Evolutionary conservation across 768 basidiomycete species (phyloP), one percentile per base, ranked within the genome.

Genomic region (Leccinum incarnatum): DNA sequence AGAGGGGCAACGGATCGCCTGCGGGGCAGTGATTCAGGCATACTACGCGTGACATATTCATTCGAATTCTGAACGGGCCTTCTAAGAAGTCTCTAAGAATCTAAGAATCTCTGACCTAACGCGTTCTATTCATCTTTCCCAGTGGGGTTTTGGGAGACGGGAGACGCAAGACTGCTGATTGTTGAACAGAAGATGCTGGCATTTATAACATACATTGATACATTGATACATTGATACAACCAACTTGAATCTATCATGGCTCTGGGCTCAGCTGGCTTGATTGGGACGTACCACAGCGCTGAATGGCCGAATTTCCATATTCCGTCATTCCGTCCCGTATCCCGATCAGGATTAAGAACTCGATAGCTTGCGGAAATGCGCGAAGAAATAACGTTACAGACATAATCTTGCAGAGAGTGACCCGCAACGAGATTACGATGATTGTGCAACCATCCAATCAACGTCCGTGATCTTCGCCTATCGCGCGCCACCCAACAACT

Each of bases 121-220:
- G 32, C 17, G 12, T 45, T 55, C 54, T 52, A 47, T 10, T 57
- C 51, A 25, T 49, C 65, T 37, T 70, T 57, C 17, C 72, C 70
- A 30, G 68, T 69, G 61, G 50, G 29, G 30, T 76, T 76, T 56
- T 53, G 74, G 65, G 42, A 45, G n/a, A 19, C 42, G 42, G 42
- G 42, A 42, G 42, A 45, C 19, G 42, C 47, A 48, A 48, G 23
- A 48, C 14, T 21, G 8, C 15, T 37, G 19, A 47, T 47, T 25
- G 23, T 25, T 25, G 12, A 19, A 11, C 4, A 45, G 19, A 45
- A 45, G 42, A 45, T 45, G n/a, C 40, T 10, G 42, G n/a, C 42
- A 45, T 19, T 19, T 45, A 19, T 11, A 45, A 45, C n/a, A 36
- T 32, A 32, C 4, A 30, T 12, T 5, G 32, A 45, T 45, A 11